These are phyloP conservation scores for Suillus fuscotomentosus DNA, from an alignment of 768 basidiomycete genomes.

Conservation along the genomic window DNA sequence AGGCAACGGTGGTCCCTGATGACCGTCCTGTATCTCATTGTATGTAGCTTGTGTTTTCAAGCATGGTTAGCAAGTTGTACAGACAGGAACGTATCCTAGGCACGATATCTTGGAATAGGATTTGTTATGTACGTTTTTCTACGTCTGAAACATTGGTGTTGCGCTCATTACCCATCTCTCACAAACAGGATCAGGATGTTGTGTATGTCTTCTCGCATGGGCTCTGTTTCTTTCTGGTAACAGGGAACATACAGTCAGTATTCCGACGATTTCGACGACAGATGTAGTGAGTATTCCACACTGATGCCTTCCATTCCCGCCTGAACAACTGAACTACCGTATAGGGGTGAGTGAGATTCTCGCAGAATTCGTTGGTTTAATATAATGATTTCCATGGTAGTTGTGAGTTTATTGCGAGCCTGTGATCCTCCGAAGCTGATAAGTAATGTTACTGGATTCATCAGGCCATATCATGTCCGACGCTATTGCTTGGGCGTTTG, in stretches of 20 bases:
- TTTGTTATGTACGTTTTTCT: background rate
- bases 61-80: too few relatives aligned
- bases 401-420: background rate
- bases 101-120: background rate
- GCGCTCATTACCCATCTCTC: background rate
- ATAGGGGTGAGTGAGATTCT: background rate
- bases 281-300: background rate
- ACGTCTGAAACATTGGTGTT: background rate
- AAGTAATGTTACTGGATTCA: background rate
- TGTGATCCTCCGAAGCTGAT: background rate
- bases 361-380: background rate
- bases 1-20: background rate
- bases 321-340: background rate
- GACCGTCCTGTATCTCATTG: background rate
- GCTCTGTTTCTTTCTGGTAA: background rate
- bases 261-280: background rate
- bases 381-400: background rate
- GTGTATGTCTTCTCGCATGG: background rate
- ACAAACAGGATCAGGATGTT: background rate
- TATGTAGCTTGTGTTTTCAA: background rate
- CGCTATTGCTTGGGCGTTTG: background rate
- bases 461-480: background rate
- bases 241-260: background rate
- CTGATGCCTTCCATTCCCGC: background rate
- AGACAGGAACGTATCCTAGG: background rate